Conservation (phyloP, 2,329 filamentous ascomycete species). For the Penicillium oxalicum region DNA sequence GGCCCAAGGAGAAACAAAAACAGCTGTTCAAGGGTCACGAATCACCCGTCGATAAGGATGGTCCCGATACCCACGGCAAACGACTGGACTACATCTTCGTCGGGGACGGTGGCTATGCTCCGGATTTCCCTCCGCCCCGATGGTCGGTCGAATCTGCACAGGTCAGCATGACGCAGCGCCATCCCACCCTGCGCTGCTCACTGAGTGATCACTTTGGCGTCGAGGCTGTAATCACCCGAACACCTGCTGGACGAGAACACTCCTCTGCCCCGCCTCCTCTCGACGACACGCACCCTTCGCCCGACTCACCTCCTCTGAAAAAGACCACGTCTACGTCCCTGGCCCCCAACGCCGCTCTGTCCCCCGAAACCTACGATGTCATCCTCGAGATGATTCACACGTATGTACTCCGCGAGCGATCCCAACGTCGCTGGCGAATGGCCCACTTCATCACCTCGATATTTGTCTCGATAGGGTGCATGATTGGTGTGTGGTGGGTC, state of each 20-base stretch:
- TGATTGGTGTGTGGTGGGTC: slow-evolving; percentile 81
- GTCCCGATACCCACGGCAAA: slow-evolving; percentile 69
- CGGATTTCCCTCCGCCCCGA: slow-evolving; percentile 28
- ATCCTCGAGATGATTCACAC: slow-evolving; percentile 64
- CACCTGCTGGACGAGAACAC: not conserved
- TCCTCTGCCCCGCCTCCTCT: not conserved
- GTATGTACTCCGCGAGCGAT: slow-evolving; percentile 65
- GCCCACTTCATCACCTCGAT: slow-evolving; percentile 67
- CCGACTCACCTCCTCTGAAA: slow-evolving; percentile 12
- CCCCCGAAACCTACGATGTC: slow-evolving; percentile 57
- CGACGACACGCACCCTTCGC: slow-evolving; percentile 4
- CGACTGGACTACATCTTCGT: slow-evolving; percentile 93
- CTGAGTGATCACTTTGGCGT: slow-evolving; percentile 94
- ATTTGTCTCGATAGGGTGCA: slow-evolving; percentile 63
- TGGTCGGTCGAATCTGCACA: slow-evolving; percentile 68
- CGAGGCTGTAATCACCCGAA: slow-evolving; percentile 64
- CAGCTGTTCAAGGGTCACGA: slow-evolving; percentile 59
- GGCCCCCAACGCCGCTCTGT: slow-evolving; percentile 32
- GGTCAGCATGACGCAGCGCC: slow-evolving; percentile 75
- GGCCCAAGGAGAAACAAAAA: slow-evolving; percentile 66
- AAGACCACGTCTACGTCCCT: slow-evolving; percentile 12
- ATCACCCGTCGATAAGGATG: slow-evolving; percentile 59
- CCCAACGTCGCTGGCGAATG: slow-evolving; percentile 66
- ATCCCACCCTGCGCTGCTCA: slow-evolving; percentile 75
- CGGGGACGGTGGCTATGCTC: slow-evolving; percentile 45